phyloP scores from a whole-genome alignment of 257 asterid species.

The Ilex asprella region DNA sequence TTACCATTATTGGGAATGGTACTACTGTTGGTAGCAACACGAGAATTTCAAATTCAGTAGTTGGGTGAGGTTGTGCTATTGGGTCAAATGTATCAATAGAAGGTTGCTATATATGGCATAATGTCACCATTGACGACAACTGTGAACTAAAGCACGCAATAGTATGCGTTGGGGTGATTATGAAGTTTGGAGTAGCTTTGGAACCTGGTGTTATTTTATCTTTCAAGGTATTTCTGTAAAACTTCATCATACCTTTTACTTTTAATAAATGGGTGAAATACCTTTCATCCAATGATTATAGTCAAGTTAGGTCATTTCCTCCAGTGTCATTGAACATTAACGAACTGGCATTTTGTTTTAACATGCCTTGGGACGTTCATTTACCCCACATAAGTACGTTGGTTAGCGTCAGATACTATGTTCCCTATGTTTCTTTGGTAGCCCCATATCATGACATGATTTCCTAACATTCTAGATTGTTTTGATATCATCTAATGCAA shows the following conservation, averaged over 20 bases:
- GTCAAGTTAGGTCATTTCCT: slow-evolving; percentile 6
- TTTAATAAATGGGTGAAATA: background rate
- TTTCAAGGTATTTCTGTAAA: slow-evolving; percentile 49
- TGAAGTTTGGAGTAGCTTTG: slow-evolving; percentile 64
- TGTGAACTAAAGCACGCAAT: slow-evolving; percentile 86
- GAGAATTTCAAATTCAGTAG: slow-evolving; percentile 73
- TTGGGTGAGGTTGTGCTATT: slow-evolving; percentile 76
- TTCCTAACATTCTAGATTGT: too few species aligned
- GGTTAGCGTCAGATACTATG: background rate
- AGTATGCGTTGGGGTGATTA: slow-evolving; percentile 80
- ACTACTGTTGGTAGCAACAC: slow-evolving; percentile 59
- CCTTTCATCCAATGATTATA: slow-evolving; percentile 11
- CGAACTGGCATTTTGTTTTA: background rate
- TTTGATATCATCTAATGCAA: too few species aligned
- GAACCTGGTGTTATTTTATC: slow-evolving; percentile 85
- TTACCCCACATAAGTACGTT: background rate
- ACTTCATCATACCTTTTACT: slow-evolving; percentile 3
- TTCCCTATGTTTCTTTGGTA: background rate
- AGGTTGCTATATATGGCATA: slow-evolving; percentile 89
- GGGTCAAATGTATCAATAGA: slow-evolving; percentile 81
- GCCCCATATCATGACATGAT: too few species aligned
- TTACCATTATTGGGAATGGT: slow-evolving; percentile 75
- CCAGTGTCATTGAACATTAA: background rate
- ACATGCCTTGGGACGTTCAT: background rate
- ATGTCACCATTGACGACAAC: slow-evolving; percentile 83